Percentiles rank a stretch among this genome's conserved stretches.
These are phyloP conservation scores for Sophora flavescens DNA, from an alignment of 306 rosid genomes.

Conservation along the genomic window DNA sequence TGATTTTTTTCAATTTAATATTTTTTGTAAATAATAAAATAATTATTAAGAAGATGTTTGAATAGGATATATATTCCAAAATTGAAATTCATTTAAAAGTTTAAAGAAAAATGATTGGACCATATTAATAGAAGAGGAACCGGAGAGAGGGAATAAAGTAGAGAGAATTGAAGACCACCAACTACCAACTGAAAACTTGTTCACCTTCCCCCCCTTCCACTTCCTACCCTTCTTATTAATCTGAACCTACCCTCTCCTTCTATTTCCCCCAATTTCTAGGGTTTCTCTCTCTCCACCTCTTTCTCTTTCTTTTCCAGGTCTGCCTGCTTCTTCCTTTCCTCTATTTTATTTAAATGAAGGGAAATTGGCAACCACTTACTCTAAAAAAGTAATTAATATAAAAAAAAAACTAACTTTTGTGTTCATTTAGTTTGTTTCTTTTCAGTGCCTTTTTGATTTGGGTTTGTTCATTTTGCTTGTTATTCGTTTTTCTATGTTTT, in stretches of 20 bases:
- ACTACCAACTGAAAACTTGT: constrained; percentile 49
- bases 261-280: constrained; percentile 43
- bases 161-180: background rate
- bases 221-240: background rate
- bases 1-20: no score
- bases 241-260: constrained; percentile 22
- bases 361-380: background rate
- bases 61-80: no score
- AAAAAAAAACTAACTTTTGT: background rate
- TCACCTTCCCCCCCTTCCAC: constrained; percentile 18
- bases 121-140: no score
- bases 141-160: background rate
- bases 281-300: constrained; percentile 26
- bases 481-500: background rate
- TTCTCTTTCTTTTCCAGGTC: constrained; percentile 26
- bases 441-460: background rate
- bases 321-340: constrained; percentile 22
- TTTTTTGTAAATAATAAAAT: no score
- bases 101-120: no score
- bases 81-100: no score
- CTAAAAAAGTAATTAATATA: background rate
- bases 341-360: constrained; percentile 22
- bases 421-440: background rate
- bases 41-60: no score
- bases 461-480: background rate